Evolutionary conservation across 2,329 filamentous ascomycete species (phyloP).

Genomic region (Pleurostoma richardsiae): DNA sequence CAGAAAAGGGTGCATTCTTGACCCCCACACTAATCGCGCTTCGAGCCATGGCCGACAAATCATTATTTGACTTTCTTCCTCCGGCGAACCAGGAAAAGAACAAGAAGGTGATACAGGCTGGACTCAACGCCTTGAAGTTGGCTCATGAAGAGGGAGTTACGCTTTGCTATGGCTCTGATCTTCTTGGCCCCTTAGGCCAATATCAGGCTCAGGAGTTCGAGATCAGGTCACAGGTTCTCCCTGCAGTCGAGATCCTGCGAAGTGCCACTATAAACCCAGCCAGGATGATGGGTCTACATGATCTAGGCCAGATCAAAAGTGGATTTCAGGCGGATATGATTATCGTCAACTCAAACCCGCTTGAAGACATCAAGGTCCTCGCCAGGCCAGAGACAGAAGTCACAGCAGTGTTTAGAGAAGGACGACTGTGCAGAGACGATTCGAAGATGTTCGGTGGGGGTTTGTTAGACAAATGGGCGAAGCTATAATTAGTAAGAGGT

Average conservation of each 20-base stretch:
- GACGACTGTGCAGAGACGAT: too few species aligned
- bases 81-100: not conserved
- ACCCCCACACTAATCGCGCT: slow-evolving; percentile 39
- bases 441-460: too few species aligned
- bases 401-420: too few species aligned
- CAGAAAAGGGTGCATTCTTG: slow-evolving; percentile 33
- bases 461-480: too few species aligned
- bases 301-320: not conserved
- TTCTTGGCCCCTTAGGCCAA: not conserved
- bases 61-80: too few species aligned
- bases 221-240: not conserved
- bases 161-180: not conserved
- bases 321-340: not conserved
- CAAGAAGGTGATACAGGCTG: not conserved
- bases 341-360: not conserved
- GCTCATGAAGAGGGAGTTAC: not conserved
- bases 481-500: too few species aligned
- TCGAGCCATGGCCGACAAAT: too few species aligned
- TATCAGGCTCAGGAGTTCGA: slow-evolving; percentile 1
- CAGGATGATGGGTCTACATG: not conserved
- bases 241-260: not conserved
- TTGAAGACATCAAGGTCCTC: slow-evolving; percentile 1
- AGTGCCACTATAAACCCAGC: slow-evolving; percentile 1
- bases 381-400: not conserved
- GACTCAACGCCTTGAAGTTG: not conserved